Evolutionary conservation across 345 rosid genomes (phyloP).

Genomic region (Laguncularia racemosa): DNA sequence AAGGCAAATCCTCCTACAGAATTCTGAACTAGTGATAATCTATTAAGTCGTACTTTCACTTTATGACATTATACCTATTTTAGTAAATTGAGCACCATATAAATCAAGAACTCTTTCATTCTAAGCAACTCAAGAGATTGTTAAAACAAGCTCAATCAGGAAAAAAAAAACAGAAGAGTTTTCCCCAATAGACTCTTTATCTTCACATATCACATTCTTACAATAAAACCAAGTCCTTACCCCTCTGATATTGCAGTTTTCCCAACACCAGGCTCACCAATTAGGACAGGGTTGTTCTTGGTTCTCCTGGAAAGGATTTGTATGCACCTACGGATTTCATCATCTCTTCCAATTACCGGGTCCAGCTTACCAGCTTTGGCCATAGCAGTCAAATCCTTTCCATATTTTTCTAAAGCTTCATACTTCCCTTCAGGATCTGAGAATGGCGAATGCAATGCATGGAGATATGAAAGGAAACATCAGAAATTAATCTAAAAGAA

Average conservation of each 20-base stretch:
- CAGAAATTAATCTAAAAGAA: not conserved
- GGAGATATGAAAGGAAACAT: slow-evolving; percentile 6
- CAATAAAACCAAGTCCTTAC: slow-evolving; percentile 26
- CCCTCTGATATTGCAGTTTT: slow-evolving; percentile 99
- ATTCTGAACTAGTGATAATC: not conserved
- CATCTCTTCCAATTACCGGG: slow-evolving; percentile 98
- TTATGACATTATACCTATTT: not conserved
- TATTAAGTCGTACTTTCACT: not conserved
- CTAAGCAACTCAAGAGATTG: too few species aligned
- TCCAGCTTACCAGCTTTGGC: slow-evolving; percentile 95
- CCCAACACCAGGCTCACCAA: slow-evolving; percentile 99
- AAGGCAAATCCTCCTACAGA: too few species aligned
- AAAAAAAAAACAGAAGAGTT: not conserved
- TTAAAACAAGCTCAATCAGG: too few species aligned
- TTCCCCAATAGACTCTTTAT: not conserved
- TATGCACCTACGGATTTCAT: slow-evolving; percentile 96
- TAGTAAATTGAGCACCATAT: too few species aligned
- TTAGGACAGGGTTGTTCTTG: slow-evolving; percentile 95
- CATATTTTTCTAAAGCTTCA: slow-evolving; percentile 92
- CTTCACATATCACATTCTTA: not conserved
- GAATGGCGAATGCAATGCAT: slow-evolving; percentile 6
- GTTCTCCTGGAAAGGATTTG: slow-evolving; percentile 98
- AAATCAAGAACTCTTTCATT: too few species aligned
- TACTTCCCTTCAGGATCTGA: slow-evolving; percentile 98
- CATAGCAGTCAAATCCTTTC: slow-evolving; percentile 97